Evolutionary conservation across 2,329 filamentous ascomycete species (phyloP).

Genomic region (Clarireedia hainanense): DNA sequence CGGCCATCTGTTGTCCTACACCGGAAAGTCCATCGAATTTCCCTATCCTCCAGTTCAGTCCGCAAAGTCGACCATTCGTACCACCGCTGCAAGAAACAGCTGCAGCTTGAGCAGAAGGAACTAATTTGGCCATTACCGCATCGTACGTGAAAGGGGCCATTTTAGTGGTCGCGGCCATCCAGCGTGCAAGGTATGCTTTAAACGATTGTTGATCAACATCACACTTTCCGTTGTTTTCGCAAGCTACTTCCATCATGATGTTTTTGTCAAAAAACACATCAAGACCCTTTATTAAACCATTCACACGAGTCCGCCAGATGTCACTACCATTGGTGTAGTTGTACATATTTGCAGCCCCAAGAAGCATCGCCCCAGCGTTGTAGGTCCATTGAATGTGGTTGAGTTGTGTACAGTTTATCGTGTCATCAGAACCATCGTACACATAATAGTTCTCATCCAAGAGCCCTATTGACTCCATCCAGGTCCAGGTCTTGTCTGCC

Average conservation of each 20-base stretch:
- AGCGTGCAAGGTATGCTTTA: slow-evolving; percentile 53
- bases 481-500: slow-evolving; percentile 67
- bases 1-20: slow-evolving; percentile 60
- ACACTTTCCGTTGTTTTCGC: slow-evolving; percentile 51
- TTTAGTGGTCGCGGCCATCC: slow-evolving; percentile 53
- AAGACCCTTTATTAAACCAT: slow-evolving; percentile 46
- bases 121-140: slow-evolving; percentile 45
- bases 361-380: slow-evolving; percentile 59
- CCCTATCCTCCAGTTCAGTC: slow-evolving; percentile 48
- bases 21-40: slow-evolving; percentile 38
- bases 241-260: slow-evolving; percentile 57
- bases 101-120: slow-evolving; percentile 46
- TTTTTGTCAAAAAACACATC: slow-evolving; percentile 48
- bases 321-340: slow-evolving; percentile 49
- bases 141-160: slow-evolving; percentile 53
- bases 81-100: slow-evolving; percentile 53
- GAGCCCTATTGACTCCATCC: slow-evolving; percentile 51
- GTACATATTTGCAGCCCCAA: slow-evolving; percentile 61
- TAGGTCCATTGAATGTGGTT: slow-evolving; percentile 61
- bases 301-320: slow-evolving; percentile 51
- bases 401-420: slow-evolving; percentile 48
- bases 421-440: slow-evolving; percentile 53
- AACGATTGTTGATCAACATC: slow-evolving; percentile 53
- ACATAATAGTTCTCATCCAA: slow-evolving; percentile 52
- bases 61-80: slow-evolving; percentile 51